Percentiles rank a stretch among this genome's conserved stretches.
phyloP scores from a whole-genome alignment of 2,329 filamentous ascomycete genomes.

The Diplodia corticola region DNA sequence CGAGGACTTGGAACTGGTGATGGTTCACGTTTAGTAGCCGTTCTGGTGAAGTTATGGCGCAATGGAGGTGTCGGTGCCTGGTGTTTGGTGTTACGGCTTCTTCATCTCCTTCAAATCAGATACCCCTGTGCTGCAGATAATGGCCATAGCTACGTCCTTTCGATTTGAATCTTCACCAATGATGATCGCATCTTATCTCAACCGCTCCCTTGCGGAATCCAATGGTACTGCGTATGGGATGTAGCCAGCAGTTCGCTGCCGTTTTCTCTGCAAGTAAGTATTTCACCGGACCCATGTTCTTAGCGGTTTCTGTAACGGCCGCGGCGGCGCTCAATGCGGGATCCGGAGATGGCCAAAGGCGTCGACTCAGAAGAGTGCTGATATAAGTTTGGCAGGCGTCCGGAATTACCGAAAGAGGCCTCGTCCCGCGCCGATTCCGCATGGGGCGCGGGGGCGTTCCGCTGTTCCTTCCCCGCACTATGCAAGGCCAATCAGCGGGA shows the following conservation, averaged over 20 bases:
- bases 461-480: constrained; percentile 15
- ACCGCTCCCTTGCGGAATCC: not conserved
- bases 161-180: not conserved
- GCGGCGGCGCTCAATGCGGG: not conserved
- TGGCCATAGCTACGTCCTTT: not conserved
- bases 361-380: not conserved
- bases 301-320: not conserved
- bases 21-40: not conserved
- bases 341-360: not conserved
- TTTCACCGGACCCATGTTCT: not conserved
- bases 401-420: not conserved
- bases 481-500: constrained; percentile 5
- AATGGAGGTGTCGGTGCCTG: not conserved
- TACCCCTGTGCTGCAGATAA: constrained; percentile 8
- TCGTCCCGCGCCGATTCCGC: not conserved
- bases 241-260: too few species aligned
- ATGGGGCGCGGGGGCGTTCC: not conserved
- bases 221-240: not conserved
- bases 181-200: not conserved
- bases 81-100: not conserved
- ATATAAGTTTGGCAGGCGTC: not conserved
- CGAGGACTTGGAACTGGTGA: constrained; percentile 93
- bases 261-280: not conserved
- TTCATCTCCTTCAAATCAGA: not conserved
- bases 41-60: not conserved